A percentile compares a stretch with the other conserved stretches of the same genome.
Evolutionary conservation across 1,139 yeast species (phyloP).

Genomic region (Hansenula sp.): DNA sequence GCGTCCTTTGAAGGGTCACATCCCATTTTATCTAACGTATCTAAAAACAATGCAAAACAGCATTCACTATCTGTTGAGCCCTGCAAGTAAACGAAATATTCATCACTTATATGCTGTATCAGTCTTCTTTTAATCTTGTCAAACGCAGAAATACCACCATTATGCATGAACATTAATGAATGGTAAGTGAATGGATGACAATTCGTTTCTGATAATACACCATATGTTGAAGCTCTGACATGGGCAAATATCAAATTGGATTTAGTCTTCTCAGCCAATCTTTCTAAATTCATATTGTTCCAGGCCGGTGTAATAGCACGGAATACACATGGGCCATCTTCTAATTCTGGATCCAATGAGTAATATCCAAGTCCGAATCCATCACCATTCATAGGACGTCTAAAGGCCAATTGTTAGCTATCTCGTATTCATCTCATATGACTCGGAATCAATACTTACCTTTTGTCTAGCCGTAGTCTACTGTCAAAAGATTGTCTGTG

Average conservation of each 20-base stretch:
- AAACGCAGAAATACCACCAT: conserved; percentile 85
- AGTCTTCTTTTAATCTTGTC: conserved; percentile 67
- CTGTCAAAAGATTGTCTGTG: conserved; percentile 81
- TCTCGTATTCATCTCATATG: neutral
- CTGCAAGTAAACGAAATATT: conserved; percentile 74
- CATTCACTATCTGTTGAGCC: conserved; percentile 97
- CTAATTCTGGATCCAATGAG: conserved; percentile 52
- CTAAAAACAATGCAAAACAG: conserved; percentile 84
- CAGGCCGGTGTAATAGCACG: conserved; percentile 97
- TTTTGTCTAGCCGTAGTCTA: conserved; percentile 77
- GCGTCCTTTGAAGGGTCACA: conserved; percentile 52
- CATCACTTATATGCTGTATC: conserved; percentile 70
- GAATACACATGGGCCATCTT: conserved; percentile 73
- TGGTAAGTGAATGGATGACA: conserved; percentile 94
- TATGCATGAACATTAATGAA: conserved; percentile 92
- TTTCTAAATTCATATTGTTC: conserved; percentile 88
- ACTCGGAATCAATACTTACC: conserved; percentile 25
- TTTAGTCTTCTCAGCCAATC: conserved; percentile 82
- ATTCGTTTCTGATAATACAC: conserved; percentile 88
- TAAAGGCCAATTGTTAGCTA: neutral
- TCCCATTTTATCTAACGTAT: conserved; percentile 73
- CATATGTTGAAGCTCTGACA: conserved; percentile 94
- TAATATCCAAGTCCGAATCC: conserved; percentile 98
- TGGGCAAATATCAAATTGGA: conserved; percentile 88
- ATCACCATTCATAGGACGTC: conserved; percentile 94